These are phyloP conservation scores for Casuarina glauca DNA, from an alignment of 306 rosid species.

Conservation along the genomic window DNA sequence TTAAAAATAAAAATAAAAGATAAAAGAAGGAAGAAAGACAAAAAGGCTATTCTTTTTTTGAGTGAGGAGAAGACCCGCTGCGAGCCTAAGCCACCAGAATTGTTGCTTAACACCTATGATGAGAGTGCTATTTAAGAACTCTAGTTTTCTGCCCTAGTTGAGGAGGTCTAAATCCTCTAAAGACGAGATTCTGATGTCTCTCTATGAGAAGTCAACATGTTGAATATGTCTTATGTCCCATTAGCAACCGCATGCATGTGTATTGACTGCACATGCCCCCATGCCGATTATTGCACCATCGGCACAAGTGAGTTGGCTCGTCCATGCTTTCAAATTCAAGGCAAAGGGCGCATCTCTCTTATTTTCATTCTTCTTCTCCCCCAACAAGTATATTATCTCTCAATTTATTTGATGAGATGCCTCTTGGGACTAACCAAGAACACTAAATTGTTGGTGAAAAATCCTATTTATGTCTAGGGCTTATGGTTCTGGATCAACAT, in stretches of 20 bases:
- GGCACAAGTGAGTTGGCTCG: neutral
- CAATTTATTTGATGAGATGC: neutral
- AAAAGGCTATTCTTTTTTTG: neutral
- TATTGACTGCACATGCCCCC: neutral
- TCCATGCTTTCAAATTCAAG: neutral
- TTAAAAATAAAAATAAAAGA: neutral
- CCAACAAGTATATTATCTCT: neutral
- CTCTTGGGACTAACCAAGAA: neutral
- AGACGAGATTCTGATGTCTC: neutral
- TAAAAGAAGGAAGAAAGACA: neutral
- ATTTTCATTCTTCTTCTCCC: neutral
- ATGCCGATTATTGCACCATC: neutral
- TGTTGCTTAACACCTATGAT: neutral
- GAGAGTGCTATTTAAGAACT: neutral
- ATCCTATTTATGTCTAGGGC: conserved; percentile 9
- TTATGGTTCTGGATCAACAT: conserved; percentile 7
- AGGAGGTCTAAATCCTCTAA: neutral
- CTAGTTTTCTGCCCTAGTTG: neutral
- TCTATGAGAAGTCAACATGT: neutral
- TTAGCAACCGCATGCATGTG: neutral
- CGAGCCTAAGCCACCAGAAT: conserved; percentile 3
- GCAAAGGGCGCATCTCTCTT: conserved; percentile 1
- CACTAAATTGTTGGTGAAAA: conserved; percentile 8
- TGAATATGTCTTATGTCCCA: neutral
- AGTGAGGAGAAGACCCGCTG: neutral